Percentiles rank a stretch among this genome's conserved stretches.
These are phyloP conservation scores for Epichloe uncinata DNA, from an alignment of 2,329 filamentous ascomycete genomes.

Conservation along the genomic window DNA sequence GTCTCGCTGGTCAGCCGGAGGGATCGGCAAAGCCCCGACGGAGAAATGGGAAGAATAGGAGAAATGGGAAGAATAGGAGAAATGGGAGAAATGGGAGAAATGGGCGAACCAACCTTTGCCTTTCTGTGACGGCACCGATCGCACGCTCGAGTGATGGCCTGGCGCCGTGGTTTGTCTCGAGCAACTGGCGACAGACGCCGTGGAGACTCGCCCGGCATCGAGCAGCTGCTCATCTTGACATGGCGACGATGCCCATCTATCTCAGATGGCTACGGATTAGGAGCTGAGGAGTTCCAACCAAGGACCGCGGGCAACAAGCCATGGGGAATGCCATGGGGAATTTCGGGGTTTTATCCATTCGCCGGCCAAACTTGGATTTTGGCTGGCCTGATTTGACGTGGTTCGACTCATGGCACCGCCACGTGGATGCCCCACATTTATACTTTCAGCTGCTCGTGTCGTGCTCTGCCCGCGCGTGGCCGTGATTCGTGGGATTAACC, in stretches of 20 bases:
- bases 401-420: background rate
- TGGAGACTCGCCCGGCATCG: conserved; percentile 8
- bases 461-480: too few species aligned
- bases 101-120: conserved; percentile 23
- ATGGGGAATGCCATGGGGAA: background rate
- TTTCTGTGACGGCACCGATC: conserved; percentile 24
- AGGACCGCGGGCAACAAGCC: background rate
- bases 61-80: background rate
- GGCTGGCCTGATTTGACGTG: too few species aligned
- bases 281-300: background rate
- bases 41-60: background rate
- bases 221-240: conserved; percentile 6
- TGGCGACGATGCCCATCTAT: background rate
- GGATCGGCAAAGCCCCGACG: conserved; percentile 7
- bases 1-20: background rate
- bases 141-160: conserved; percentile 17
- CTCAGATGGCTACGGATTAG: background rate
- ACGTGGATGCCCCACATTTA: conserved; percentile 7
- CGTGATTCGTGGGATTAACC: too few species aligned
- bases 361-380: background rate
- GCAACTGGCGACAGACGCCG: conserved; percentile 7
- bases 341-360: conserved; percentile 4
- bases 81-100: too few species aligned
- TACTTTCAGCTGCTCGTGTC: background rate
- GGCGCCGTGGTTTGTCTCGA: conserved; percentile 8